Evolutionary conservation across 306 rosid species (phyloP).

Genomic region (Sesbania bispinosa): DNA sequence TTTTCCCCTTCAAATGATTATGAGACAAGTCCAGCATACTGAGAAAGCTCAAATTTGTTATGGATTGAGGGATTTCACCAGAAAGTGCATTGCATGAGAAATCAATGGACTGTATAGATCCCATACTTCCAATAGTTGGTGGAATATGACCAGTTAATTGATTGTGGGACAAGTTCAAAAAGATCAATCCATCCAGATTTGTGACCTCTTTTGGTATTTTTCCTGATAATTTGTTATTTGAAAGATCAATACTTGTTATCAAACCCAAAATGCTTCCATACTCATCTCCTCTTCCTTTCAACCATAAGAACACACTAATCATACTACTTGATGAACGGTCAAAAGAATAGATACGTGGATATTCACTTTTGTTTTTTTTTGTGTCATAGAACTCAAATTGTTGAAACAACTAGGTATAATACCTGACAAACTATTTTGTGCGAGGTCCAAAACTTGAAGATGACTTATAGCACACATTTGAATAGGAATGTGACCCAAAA

Average conservation of each 20-base stretch:
- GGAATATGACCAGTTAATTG: constrained; percentile 27
- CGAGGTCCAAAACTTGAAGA: constrained; percentile 24
- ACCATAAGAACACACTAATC: background rate
- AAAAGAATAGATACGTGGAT: background rate
- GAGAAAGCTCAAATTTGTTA: constrained; percentile 14
- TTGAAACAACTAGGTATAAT: constrained; percentile 25
- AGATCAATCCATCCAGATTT: background rate
- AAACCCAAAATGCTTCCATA: background rate
- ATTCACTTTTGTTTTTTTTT: background rate
- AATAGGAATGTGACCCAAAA: no score
- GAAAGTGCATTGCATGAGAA: constrained; percentile 30
- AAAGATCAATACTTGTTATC: background rate
- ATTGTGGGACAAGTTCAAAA: constrained; percentile 31
- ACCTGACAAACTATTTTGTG: constrained; percentile 21
- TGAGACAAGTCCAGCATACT: constrained; percentile 29
- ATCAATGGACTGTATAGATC: constrained; percentile 1
- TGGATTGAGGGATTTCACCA: constrained; percentile 28
- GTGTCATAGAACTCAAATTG: constrained; percentile 16
- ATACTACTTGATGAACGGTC: background rate
- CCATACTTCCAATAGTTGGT: constrained; percentile 6
- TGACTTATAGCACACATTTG: background rate
- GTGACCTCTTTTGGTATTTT: background rate
- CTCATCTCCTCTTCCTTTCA: background rate
- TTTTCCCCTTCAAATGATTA: constrained; percentile 23
- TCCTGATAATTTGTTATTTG: background rate